Evolutionary conservation across 345 rosid species (phyloP).

Genomic region (Capsella bursapastoris): DNA sequence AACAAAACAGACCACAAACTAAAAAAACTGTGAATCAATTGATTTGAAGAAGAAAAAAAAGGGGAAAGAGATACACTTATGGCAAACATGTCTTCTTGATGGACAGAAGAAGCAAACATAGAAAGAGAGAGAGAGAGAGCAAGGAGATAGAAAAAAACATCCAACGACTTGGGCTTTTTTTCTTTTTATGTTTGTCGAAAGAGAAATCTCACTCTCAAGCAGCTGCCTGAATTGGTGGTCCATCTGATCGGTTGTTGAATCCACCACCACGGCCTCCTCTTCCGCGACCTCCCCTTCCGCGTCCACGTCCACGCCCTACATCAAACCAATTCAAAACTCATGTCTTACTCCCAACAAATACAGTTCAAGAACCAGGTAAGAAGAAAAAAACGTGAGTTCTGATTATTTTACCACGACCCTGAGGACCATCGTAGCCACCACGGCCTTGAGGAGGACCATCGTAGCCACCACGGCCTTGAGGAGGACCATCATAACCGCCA

Average conservation of each 20-base stretch:
- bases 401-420: conserved; percentile 44
- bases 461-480: conserved; percentile 9
- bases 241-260: conserved; percentile 44
- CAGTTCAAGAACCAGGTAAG: neutral
- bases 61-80: conserved; percentile 26
- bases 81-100: conserved; percentile 44
- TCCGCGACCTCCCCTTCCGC: conserved; percentile 64
- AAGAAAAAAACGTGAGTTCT: neutral
- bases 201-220: conserved; percentile 46
- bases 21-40: conserved; percentile 26
- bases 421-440: conserved; percentile 64
- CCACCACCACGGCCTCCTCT: conserved; percentile 54
- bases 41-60: conserved; percentile 8
- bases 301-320: conserved; percentile 75
- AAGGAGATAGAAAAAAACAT: conserved; percentile 35
- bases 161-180: conserved; percentile 39
- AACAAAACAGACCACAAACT: conserved; percentile 28
- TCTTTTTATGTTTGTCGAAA: conserved; percentile 46
- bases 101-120: conserved; percentile 42
- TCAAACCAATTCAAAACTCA: conserved; percentile 19
- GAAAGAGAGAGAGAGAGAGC: conserved; percentile 14
- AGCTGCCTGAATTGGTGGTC: conserved; percentile 60
- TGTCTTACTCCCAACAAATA: conserved; percentile 2
- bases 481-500: conserved; percentile 18
- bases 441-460: conserved; percentile 18